Evolutionary conservation across 495 filamentous ascomycete genomes (phyloP).

Genomic region (Ascodesmis nigricans): DNA sequence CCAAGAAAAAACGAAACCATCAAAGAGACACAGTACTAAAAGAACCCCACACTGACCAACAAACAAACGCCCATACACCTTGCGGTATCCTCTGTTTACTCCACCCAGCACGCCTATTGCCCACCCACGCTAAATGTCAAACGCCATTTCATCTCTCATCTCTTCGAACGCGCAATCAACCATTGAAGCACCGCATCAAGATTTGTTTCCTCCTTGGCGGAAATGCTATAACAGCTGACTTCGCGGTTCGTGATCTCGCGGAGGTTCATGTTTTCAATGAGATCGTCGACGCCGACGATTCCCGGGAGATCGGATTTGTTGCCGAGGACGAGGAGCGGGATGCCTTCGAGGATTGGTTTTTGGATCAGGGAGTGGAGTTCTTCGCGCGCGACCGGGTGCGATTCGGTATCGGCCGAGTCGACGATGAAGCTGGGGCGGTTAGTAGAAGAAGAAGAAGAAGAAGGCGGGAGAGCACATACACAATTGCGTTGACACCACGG

Average conservation of each 20-base stretch:
- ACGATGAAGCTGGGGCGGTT: conserved; percentile 52
- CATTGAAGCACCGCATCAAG: conserved; percentile 91
- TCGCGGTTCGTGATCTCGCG: conserved; percentile 78
- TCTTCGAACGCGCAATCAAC: conserved; percentile 73
- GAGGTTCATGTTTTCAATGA: conserved; percentile 82
- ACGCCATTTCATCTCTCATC: conserved; percentile 25
- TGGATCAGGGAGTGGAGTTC: conserved; percentile 76
- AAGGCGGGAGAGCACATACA: conserved; percentile 30
- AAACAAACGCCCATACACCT: too few species aligned
- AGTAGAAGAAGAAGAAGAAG: background rate
- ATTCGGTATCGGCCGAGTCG: conserved; percentile 62
- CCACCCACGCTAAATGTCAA: too few species aligned
- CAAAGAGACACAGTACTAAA: too few species aligned
- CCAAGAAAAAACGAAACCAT: too few species aligned
- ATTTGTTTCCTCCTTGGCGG: conserved; percentile 95
- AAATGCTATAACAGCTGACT: conserved; percentile 97
- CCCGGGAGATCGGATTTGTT: conserved; percentile 89
- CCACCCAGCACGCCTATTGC: too few species aligned
- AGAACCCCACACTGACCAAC: too few species aligned
- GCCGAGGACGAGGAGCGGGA: conserved; percentile 85
- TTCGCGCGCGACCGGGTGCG: conserved; percentile 70
- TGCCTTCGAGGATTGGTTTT: conserved; percentile 67
- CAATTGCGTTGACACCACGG: conserved; percentile 89
- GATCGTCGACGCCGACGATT: conserved; percentile 74
- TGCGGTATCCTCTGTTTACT: too few species aligned